phyloP scores from a whole-genome alignment of 2,329 filamentous ascomycete genomes.

The Talaromyces albobiverticillius region DNA sequence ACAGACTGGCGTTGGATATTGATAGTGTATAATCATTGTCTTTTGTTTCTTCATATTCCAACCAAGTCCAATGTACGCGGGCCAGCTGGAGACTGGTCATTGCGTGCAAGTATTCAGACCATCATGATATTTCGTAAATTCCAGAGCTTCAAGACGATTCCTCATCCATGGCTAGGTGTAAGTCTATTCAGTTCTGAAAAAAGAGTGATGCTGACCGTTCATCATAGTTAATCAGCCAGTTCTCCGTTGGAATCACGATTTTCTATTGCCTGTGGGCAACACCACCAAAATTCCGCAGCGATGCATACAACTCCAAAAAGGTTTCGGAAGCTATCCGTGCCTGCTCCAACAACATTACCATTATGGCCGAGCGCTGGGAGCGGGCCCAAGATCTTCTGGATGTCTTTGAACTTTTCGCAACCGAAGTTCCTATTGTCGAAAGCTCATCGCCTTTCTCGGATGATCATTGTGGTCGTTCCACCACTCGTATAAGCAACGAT shows the following conservation, averaged over 20 bases:
- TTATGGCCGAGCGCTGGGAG: not conserved
- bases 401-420: not conserved
- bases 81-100: constrained; percentile 2
- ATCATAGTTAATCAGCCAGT: not conserved
- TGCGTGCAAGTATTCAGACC: not conserved
- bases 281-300: not conserved
- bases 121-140: not conserved
- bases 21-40: constrained; percentile 1
- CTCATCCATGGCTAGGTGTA: constrained; percentile 5
- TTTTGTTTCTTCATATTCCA: not conserved
- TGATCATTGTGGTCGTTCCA: not conserved
- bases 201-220: not conserved
- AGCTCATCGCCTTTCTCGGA: not conserved
- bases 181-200: not conserved
- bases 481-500: not conserved
- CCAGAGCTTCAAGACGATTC: not conserved
- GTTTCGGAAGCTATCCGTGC: not conserved
- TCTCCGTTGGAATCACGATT: not conserved
- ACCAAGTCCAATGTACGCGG: not conserved
- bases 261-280: not conserved
- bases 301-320: constrained; percentile 1
- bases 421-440: not conserved
- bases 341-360: constrained; percentile 3
- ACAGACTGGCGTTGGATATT: constrained; percentile 2
- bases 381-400: not conserved